Conservation (phyloP, 768 basidiomycete species). For the Galerina sulciceps region DNA sequence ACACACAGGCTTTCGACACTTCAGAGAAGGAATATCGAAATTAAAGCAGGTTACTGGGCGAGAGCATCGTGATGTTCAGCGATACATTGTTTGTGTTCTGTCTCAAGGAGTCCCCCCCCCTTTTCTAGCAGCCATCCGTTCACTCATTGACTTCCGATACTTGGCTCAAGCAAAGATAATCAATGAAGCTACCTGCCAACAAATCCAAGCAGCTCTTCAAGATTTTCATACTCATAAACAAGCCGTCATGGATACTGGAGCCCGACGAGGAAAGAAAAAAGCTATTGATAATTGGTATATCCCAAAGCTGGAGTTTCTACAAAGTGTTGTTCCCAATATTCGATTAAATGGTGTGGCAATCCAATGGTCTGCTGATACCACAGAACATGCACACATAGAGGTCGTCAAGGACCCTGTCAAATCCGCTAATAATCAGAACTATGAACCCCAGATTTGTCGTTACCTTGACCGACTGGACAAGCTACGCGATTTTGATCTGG, state of each 20-base stretch:
- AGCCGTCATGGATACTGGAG: conserved; percentile 31
- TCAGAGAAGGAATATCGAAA: conserved; percentile 38
- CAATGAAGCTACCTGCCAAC: conserved; percentile 15
- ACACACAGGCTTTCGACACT: conserved; percentile 38
- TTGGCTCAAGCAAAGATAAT: conserved; percentile 34
- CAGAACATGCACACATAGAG: conserved; percentile 35
- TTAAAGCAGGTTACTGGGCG: conserved; percentile 46
- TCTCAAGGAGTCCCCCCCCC: conserved; percentile 30
- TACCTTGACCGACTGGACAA: conserved; percentile 35
- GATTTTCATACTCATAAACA: conserved; percentile 41
- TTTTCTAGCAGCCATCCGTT: conserved; percentile 36
- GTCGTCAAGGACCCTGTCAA: conserved; percentile 35
- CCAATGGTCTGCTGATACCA: conserved; percentile 40
- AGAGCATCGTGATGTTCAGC: conserved; percentile 41
- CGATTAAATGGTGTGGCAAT: conserved; percentile 29
- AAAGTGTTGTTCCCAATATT: conserved; percentile 31
- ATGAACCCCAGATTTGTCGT: conserved; percentile 36
- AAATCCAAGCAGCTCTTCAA: conserved; percentile 22
- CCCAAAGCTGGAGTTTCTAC: too few species aligned
- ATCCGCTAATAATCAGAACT: conserved; percentile 35
- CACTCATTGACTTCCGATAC: too few species aligned
- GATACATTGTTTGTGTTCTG: conserved; percentile 36
- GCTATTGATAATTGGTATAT: conserved; percentile 40
- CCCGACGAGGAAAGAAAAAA: conserved; percentile 25
- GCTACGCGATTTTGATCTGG: conserved; percentile 30